Conservation (phyloP, 1,139 yeast species). For the Saccharomyces hybrid region DNA sequence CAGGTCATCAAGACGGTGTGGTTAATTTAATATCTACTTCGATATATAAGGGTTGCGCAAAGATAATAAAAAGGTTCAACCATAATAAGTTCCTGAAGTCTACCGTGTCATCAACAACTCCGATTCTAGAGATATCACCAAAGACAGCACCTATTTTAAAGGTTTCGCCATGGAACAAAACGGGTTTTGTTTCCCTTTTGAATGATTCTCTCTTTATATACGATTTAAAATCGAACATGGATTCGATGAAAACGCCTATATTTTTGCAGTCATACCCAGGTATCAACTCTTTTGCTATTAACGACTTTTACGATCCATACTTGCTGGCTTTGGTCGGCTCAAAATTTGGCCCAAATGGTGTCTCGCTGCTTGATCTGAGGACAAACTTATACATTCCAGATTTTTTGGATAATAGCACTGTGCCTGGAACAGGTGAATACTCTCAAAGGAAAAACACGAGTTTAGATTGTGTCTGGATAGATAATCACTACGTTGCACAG, state of each 20-base stretch:
- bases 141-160: slow-evolving; percentile 20
- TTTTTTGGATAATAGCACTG: slow-evolving; percentile 2
- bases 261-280: slow-evolving; percentile 21
- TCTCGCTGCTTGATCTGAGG: slow-evolving; percentile 22
- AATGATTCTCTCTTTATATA: slow-evolving; percentile 27
- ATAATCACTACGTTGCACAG: slow-evolving; percentile 19
- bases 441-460: slow-evolving; percentile 4
- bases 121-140: slow-evolving; percentile 1
- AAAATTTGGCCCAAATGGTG: slow-evolving; percentile 19
- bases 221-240: slow-evolving; percentile 14
- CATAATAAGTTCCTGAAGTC: slow-evolving; percentile 21
- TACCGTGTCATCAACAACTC: slow-evolving; percentile 2
- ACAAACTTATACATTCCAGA: slow-evolving; percentile 16
- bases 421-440: not conserved
- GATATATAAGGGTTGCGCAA: slow-evolving; percentile 17
- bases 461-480: slow-evolving; percentile 22
- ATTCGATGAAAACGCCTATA: slow-evolving; percentile 16
- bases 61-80: slow-evolving; percentile 23
- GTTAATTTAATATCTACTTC: slow-evolving; percentile 26
- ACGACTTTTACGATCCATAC: slow-evolving; percentile 12
- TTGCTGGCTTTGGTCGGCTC: slow-evolving; percentile 22
- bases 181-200: slow-evolving; percentile 21
- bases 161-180: slow-evolving; percentile 15
- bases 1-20: slow-evolving; percentile 27
- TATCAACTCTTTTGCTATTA: slow-evolving; percentile 18